These are phyloP conservation scores for Ramichloridium luteum DNA, from an alignment of 2,329 filamentous ascomycete species.

Conservation along the genomic window DNA sequence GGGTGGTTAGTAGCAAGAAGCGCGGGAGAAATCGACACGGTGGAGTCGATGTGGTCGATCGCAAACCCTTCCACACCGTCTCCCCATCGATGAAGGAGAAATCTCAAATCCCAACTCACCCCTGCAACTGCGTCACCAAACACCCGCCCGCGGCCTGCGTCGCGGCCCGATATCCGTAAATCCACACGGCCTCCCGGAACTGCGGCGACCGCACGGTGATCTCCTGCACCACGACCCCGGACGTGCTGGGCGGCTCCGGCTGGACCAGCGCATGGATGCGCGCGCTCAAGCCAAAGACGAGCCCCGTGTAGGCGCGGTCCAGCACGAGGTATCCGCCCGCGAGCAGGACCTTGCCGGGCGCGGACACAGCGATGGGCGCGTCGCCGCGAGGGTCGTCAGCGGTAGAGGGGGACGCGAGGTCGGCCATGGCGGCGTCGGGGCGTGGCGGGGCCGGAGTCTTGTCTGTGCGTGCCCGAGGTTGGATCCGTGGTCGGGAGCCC, in stretches of 20 bases:
- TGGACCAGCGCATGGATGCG: conserved; percentile 50
- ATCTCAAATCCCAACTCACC: conserved; percentile 43
- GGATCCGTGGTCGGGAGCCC: too few species aligned
- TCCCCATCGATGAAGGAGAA: conserved; percentile 2
- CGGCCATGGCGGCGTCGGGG: too few species aligned
- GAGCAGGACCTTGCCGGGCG: conserved; percentile 89
- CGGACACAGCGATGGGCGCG: conserved; percentile 53
- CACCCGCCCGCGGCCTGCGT: conserved; percentile 65
- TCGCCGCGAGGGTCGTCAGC: conserved; percentile 4
- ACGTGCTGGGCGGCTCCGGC: conserved; percentile 43
- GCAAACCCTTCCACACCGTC: too few species aligned
- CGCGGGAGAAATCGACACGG: conserved; percentile 2
- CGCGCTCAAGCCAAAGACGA: conserved; percentile 53
- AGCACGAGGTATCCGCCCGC: conserved; percentile 92
- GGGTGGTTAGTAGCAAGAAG: conserved; percentile 10
- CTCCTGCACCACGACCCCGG: conserved; percentile 50
- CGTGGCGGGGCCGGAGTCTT: too few species aligned
- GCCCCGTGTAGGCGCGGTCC: conserved; percentile 70
- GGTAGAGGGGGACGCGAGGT: too few species aligned
- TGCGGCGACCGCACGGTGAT: conserved; percentile 86
- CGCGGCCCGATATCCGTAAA: conserved; percentile 62
- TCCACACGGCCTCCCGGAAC: conserved; percentile 77
- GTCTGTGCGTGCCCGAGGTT: too few species aligned
- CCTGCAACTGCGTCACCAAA: conserved; percentile 63
- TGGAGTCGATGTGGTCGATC: conserved; percentile 2